Evolutionary conservation across 2,329 filamentous ascomycete species (phyloP), one percentile per base, ranked within the genome.

Genomic region (Blumeria hordei): DNA sequence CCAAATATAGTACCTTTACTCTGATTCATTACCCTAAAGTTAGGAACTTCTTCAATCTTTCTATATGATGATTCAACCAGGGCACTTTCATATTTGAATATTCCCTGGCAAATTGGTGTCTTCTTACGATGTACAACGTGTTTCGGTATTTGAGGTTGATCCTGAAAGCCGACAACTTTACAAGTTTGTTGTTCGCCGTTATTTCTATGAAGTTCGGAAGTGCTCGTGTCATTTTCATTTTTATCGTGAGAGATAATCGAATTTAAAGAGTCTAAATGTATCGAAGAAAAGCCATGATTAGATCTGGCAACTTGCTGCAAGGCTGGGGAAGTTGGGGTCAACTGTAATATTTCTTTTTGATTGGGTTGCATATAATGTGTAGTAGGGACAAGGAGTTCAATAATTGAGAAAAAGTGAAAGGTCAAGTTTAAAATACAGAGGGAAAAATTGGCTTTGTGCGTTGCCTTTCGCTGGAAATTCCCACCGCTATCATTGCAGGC

Each of bases 291-390:
- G 75, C 78, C 78, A 81, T 81, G 66, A 73, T 80, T 75, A 67
- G 68, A 66, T 60, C 67, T 57, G 60, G 60, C 55, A 52, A 41
- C 66, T 56, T 57, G 63, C 61, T 56, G 64, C 60, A 58, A 68
- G 59, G 61, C 62, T 64, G 66, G 61, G 67, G 61, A 67, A 62
- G 58, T 68, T 68, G 60, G 63, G 66, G 63, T 64, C 61, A 64
- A 64, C 68, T 69, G 65, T 67, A 69, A 68, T 72, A 64, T 69
- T 66, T 72, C 69, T 62, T 64, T 64, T 60, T 70, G 70, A 72
- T 73, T 74, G 74, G 70, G 71, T 71, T 80, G 78, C 78, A 81
- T 81, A 78, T 74, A 81, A 77, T 68, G 21, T 28, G 21, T 28
- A 28, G 21, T 28, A 28, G 4, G 4, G 21, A 28, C 4, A 28